Evolutionary conservation across 1,284 basidiomycete species (phyloP), one percentile per base, ranked within the genome.

Genomic region (Ceratobasidium papillatum): DNA sequence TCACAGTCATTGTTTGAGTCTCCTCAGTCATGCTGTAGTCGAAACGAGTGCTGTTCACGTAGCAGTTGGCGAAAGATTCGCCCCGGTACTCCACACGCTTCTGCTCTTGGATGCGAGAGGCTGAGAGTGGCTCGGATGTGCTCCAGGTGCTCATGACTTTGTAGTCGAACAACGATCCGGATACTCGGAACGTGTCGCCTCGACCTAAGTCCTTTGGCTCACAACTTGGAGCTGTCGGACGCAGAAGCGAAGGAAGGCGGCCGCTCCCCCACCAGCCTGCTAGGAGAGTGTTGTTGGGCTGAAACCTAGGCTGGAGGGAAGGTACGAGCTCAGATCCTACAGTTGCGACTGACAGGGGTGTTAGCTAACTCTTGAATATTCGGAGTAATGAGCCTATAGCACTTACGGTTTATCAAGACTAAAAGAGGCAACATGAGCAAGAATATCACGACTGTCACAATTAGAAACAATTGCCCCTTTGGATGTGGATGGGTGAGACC

Each of bases 1-100:
- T 58, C 8, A 69, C 66, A 11, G 38, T 69, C 11, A 69, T n/a
- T n/a, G 52, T 58, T 41, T 69, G 66, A 22, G 66, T 69, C 19
- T 19, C n/a, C 12, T 69, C 66, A 17, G 54, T 9, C 9, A 69
- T 14, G 30, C 52, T 69, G 22, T 43, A 58, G 30, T 69, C 66
- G 7, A 69, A 58, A 2, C 52, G 51, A 19, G 38, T 43, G 17
- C 36, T 69, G 7, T 56, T 45, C 17, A 58, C 66, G 38, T 17
- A 32, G 36, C 66, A 69, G 17, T 43, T 38, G 9, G 17, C 7
- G 32, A 69, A 69, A 2, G 51, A 30, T 58, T 58, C 27, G 7
- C 52, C 66, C 19, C n/a, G 3, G 14, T 69, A 69, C 34, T 58
- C 66, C 34, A 69, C 52, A 3, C 66, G 17, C 38, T 58, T 14